phyloP scores from a whole-genome alignment of 768 basidiomycete species.

The Steccherinum ochraceum region DNA sequence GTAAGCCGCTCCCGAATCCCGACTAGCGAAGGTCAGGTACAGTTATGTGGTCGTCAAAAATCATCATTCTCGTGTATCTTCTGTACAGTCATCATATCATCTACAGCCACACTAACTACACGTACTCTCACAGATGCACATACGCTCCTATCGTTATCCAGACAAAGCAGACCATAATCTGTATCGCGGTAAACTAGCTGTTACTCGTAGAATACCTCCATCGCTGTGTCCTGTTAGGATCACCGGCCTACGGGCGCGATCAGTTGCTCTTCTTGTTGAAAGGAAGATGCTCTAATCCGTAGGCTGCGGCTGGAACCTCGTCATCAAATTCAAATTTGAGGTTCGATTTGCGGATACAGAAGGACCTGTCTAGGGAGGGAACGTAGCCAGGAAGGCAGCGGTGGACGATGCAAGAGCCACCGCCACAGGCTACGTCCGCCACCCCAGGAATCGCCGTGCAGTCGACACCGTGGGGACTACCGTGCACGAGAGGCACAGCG shows the following conservation, averaged over 20 bases:
- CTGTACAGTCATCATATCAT: not conserved
- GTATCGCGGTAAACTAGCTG: too few species aligned
- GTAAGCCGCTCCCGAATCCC: too few species aligned
- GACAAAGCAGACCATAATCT: not conserved
- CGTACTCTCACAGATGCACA: not conserved
- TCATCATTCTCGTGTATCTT: not conserved
- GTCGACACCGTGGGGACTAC: slow-evolving; percentile 31
- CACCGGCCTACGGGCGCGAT: not conserved
- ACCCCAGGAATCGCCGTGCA: slow-evolving; percentile 42
- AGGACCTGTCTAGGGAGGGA: slow-evolving; percentile 6
- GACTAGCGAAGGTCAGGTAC: too few species aligned
- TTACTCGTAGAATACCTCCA: too few species aligned
- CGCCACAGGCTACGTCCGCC: slow-evolving; percentile 39
- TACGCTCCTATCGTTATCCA: too few species aligned
- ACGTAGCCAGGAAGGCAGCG: slow-evolving; percentile 38
- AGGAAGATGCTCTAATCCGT: slow-evolving; percentile 20
- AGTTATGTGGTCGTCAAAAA: not conserved
- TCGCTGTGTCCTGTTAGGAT: too few species aligned
- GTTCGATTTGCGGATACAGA: slow-evolving; percentile 7
- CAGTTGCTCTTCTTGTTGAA: slow-evolving; percentile 8
- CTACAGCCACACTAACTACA: not conserved
- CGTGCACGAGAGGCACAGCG: slow-evolving; percentile 23
- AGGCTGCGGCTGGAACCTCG: slow-evolving; percentile 7
- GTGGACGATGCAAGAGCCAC: slow-evolving; percentile 35
- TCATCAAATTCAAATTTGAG: not conserved